Percentiles rank a stretch among this genome's conserved stretches.
These are phyloP conservation scores for Lumnitzera racemosa DNA, from an alignment of 345 rosid genomes.

Conservation along the genomic window DNA sequence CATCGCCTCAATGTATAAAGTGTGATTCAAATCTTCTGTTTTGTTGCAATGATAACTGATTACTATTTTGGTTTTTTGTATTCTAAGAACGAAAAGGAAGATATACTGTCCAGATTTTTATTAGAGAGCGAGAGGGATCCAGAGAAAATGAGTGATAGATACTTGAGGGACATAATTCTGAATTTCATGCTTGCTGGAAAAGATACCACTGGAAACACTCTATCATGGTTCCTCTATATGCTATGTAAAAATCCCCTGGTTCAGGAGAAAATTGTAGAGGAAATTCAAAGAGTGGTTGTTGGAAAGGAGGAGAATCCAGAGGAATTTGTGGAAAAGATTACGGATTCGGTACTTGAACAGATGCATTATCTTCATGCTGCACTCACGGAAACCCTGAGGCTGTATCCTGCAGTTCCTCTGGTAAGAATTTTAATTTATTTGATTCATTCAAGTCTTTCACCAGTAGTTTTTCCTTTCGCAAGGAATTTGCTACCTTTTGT, in stretches of 20 bases:
- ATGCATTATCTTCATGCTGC: slow-evolving; percentile 84
- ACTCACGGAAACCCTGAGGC: slow-evolving; percentile 66
- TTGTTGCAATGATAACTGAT: background rate
- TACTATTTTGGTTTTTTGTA: background rate
- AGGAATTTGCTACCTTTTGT: too few relatives aligned
- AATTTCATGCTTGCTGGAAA: slow-evolving; percentile 70
- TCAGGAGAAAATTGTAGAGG: slow-evolving; percentile 56
- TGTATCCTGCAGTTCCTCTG: slow-evolving; percentile 59
- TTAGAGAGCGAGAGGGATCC: slow-evolving; percentile 55
- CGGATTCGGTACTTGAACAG: slow-evolving; percentile 33
- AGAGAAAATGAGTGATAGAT: slow-evolving; percentile 46
- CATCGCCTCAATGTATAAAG: background rate
- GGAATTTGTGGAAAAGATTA: slow-evolving; percentile 32
- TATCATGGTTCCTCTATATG: slow-evolving; percentile 72
- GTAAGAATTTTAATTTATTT: slow-evolving; percentile 17
- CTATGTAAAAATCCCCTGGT: slow-evolving; percentile 64
- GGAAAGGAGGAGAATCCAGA: slow-evolving; percentile 16
- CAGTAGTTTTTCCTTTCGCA: too few relatives aligned
- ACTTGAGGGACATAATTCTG: slow-evolving; percentile 59
- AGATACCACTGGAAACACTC: slow-evolving; percentile 49
- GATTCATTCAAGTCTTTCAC: too few relatives aligned
- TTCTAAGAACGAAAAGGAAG: slow-evolving; percentile 45
- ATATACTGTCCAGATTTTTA: slow-evolving; percentile 58
- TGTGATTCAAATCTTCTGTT: background rate
- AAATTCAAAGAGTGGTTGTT: slow-evolving; percentile 36